Base-by-base conservation (phyloP, 768 basidiomycete species). In the Pleurotus sapidus region DNA sequence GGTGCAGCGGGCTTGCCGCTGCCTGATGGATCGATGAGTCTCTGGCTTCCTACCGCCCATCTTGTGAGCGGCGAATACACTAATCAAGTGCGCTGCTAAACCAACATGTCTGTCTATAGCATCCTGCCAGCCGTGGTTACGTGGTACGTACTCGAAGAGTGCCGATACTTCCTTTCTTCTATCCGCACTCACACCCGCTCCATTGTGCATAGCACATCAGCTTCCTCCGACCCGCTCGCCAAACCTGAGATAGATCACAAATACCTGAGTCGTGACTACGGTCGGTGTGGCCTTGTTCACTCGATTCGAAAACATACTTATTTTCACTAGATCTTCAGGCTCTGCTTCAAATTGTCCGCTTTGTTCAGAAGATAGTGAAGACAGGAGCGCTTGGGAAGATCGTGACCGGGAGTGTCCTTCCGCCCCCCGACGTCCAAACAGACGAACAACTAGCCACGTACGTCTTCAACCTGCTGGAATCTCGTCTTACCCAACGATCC, bases 221-320 rank as follows among this genome's bases (percentile, higher is more conserved):
- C 61, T 51, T 59, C 57, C 45, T 45, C 57, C 18, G 60, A 68
- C 43, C 67, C 64, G n/a, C 55, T 54, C 38, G 62, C 61, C 5
- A 20, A 39, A 9, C 61, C 65, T n/a, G 42, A 60, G 17, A 55
- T 64, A n/a, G 62, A 68, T 38, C 62, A 58, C 30, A 59, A 49
- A 24, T 64, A 60, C 53, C 5, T 64, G 57, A 45, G 60, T 57
- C 60, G 56, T 43, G 59, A 61, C 55, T 54, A 54, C 17, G 51
- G 63, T 61, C 34, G 56, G 46, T 54, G 27, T n/a, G 0, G 18
- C 17, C 18, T 60, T 48, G 53, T 40, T 57, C 18, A 56, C 57
- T n/a, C 17, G 34, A 39, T 37, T 54, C 6, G 27, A 5, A 1
- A 1, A 30, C 1, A 30, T 30, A 30, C 27, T 30, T 30, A 30